These are phyloP conservation scores for Xerocomellus dryophilus DNA, from an alignment of 768 basidiomycete genomes.

Conservation along the genomic window DNA sequence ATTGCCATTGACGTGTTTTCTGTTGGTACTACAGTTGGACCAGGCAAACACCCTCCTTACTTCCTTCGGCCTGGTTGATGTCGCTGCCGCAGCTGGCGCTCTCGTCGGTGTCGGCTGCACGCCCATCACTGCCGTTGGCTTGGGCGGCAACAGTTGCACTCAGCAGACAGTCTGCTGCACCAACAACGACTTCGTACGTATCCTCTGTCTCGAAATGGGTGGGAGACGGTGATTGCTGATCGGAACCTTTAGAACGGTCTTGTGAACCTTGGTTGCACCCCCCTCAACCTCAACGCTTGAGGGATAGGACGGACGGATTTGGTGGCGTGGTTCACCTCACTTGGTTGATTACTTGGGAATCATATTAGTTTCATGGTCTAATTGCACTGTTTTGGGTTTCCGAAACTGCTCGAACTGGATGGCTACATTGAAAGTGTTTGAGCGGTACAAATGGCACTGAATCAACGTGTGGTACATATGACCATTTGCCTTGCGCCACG, in stretches of 20 bases:
- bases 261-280: neutral
- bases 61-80: fast-evolving
- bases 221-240: too few relatives aligned
- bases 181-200: neutral
- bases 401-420: too few relatives aligned
- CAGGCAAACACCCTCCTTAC: neutral
- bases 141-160: neutral
- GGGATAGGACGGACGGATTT: neutral
- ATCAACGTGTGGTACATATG: too few relatives aligned
- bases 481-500: too few relatives aligned
- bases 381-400: too few relatives aligned
- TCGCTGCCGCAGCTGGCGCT: neutral
- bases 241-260: neutral
- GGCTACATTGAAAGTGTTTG: too few relatives aligned
- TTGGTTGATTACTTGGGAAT: neutral
- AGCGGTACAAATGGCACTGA: too few relatives aligned
- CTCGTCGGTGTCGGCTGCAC: neutral
- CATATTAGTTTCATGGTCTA: too few relatives aligned
- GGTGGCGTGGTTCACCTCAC: neutral
- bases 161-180: neutral
- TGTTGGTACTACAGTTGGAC: neutral
- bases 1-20: neutral
- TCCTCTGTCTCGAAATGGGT: neutral
- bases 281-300: neutral
- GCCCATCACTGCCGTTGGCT: neutral